Percentiles rank a stretch among this genome's conserved stretches.
phyloP scores from a whole-genome alignment of 176 grass and related monocot species.

The Echinochloa phyllopogon region DNA sequence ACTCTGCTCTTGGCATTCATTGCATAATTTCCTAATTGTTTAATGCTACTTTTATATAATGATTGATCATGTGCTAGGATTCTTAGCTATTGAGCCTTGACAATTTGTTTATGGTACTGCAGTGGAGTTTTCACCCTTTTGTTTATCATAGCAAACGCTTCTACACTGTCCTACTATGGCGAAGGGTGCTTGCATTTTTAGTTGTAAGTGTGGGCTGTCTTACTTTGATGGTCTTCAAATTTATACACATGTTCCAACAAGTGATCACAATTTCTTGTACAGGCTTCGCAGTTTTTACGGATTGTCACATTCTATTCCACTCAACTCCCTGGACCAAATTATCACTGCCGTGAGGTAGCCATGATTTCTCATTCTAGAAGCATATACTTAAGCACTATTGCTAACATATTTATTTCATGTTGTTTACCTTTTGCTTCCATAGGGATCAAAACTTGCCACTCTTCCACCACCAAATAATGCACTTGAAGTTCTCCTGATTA shows the following conservation, averaged over 20 bases:
- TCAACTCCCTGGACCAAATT: slow-evolving; percentile 97
- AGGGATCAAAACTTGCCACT: slow-evolving; percentile 84
- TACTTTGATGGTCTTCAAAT: slow-evolving; percentile 31
- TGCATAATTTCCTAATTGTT: slow-evolving; percentile 16
- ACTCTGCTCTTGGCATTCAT: slow-evolving; percentile 5
- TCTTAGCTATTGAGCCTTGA: slow-evolving; percentile 29
- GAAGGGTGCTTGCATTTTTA: slow-evolving; percentile 90
- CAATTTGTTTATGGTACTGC: slow-evolving; percentile 38
- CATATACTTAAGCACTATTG: not conserved
- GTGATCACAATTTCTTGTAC: slow-evolving; percentile 27
- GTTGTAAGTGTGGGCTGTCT: slow-evolving; percentile 63
- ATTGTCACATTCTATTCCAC: slow-evolving; percentile 97
- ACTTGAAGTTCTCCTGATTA: slow-evolving; percentile 88
- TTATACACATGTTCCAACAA: slow-evolving; percentile 11
- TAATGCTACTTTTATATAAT: slow-evolving; percentile 10
- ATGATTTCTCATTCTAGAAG: slow-evolving; percentile 13
- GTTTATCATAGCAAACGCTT: slow-evolving; percentile 91
- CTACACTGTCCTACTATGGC: slow-evolving; percentile 97
- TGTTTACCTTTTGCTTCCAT: slow-evolving; percentile 30
- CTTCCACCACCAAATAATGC: slow-evolving; percentile 70
- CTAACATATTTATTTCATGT: not conserved
- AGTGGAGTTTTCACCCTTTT: slow-evolving; percentile 99
- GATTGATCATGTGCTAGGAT: slow-evolving; percentile 16
- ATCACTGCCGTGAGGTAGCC: slow-evolving; percentile 91
- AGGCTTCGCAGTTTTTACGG: slow-evolving; percentile 83